phyloP scores from a whole-genome alignment of 2,329 filamentous ascomycete genomes.

The Zymoseptoria brevis region DNA sequence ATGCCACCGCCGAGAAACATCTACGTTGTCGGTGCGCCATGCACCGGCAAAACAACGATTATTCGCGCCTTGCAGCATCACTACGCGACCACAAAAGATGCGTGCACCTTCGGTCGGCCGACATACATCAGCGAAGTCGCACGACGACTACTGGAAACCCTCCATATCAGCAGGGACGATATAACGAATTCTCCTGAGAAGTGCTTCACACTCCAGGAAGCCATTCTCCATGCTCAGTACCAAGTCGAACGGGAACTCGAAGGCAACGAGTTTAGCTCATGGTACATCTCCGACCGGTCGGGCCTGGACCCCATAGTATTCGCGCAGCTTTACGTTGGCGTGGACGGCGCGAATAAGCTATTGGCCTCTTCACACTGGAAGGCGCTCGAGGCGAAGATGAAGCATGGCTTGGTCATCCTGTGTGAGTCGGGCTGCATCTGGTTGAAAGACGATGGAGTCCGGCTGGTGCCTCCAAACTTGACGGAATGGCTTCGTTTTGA shows the following conservation, averaged over 20 bases:
- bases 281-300: background rate
- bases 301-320: slow-evolving; percentile 1
- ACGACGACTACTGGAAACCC: background rate
- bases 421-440: background rate
- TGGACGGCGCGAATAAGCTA: background rate
- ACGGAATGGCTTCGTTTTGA: background rate
- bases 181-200: background rate
- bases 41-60: background rate
- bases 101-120: background rate
- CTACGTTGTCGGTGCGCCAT: background rate
- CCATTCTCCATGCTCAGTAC: background rate
- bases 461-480: background rate
- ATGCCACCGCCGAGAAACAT: background rate
- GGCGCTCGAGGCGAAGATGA: background rate
- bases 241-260: background rate
- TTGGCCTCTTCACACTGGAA: background rate
- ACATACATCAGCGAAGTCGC: background rate
- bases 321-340: background rate
- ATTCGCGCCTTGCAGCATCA: background rate
- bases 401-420: background rate
- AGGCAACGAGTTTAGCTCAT: background rate
- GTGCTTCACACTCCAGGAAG: background rate
- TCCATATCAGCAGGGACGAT: background rate
- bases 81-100: background rate
- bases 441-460: background rate